phyloP scores from a whole-genome alignment of 306 rosid species.

The Prunus persica region Prunus_persica_NCBIv2 NC_034011.1:10143001-10143500 shows the following conservation, averaged over 20 bases:
- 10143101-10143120: too few species aligned
- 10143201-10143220: not conserved
- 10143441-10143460: not conserved
- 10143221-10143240: not conserved
- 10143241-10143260: not conserved
- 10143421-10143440: constrained; percentile 4
- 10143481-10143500: not conserved
- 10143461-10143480: constrained; percentile 8
- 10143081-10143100: too few species aligned
- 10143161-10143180: too few species aligned
- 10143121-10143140: too few species aligned
- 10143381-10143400: constrained; percentile 19
- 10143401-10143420: not conserved
- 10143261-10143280: not conserved
- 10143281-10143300: constrained; percentile 2
- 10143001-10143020: too few species aligned
- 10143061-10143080: too few species aligned
- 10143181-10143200: too few species aligned
- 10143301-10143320: not conserved
- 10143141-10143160: too few species aligned
- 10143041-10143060: too few species aligned
- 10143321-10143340: constrained; percentile 16
- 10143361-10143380: not conserved
- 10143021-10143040: too few species aligned
- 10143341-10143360: constrained; percentile 7